phyloP scores from a whole-genome alignment of 2,329 filamentous ascomycete species.

The Knoxdaviesia proteae region DNA sequence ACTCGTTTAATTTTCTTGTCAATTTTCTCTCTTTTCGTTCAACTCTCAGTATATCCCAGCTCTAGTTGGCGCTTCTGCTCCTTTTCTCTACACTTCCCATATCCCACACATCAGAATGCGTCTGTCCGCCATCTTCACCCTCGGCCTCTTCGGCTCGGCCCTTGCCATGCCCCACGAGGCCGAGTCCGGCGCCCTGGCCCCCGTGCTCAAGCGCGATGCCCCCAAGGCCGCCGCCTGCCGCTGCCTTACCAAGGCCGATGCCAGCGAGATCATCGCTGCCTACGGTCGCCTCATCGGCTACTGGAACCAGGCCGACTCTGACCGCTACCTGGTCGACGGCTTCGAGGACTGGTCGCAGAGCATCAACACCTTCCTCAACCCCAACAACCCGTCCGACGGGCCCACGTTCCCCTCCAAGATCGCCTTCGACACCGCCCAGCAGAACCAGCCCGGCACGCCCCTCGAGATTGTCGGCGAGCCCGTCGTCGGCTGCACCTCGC shows the following conservation, averaged over 20 bases:
- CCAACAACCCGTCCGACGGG: constrained; percentile 2
- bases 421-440: constrained; percentile 4
- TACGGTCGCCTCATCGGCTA: constrained; percentile 31
- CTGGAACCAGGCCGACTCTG: constrained; percentile 24
- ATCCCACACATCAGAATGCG: too few species aligned
- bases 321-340: constrained; percentile 5
- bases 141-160: too few species aligned
- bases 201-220: constrained; percentile 1
- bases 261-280: constrained; percentile 3
- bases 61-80: too few species aligned
- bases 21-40: too few species aligned
- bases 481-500: constrained; percentile 4
- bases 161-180: too few species aligned
- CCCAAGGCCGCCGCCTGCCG: constrained; percentile 2
- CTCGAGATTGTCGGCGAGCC: constrained; percentile 2
- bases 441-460: constrained; percentile 2
- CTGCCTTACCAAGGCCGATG: constrained; percentile 5
- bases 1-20: too few species aligned
- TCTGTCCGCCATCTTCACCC: too few species aligned
- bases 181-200: neutral
- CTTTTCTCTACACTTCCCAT: too few species aligned
- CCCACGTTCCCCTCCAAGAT: constrained; percentile 5
- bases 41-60: too few species aligned
- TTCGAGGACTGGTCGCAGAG: constrained; percentile 5
- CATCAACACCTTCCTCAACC: constrained; percentile 7